Percentiles rank a stretch among this genome's conserved stretches.
Conservation (phyloP, 2,329 filamentous ascomycete genomes). For the Ceratocystis eucalypticola region DNA sequence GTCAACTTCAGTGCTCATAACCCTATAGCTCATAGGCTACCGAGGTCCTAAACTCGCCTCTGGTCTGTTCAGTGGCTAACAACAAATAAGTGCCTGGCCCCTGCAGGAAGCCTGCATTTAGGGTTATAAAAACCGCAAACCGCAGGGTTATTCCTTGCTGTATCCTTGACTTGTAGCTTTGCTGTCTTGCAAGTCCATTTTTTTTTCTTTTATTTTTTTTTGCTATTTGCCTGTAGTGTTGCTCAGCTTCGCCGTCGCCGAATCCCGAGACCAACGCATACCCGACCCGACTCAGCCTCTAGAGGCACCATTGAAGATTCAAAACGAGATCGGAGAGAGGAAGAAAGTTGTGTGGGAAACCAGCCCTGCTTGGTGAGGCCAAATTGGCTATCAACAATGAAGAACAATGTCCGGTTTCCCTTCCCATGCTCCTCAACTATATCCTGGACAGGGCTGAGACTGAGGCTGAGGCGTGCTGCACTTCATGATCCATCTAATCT, state of each 20-base stretch:
- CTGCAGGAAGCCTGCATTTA: not conserved
- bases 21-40: not conserved
- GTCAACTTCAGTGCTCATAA: not conserved
- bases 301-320: not conserved
- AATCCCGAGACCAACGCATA: not conserved
- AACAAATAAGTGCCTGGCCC: not conserved
- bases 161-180: not conserved
- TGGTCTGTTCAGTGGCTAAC: no score
- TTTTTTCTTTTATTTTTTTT: not conserved
- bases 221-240: not conserved
- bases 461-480: not conserved
- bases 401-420: no score
- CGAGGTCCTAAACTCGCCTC: not conserved
- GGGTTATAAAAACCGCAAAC: not conserved
- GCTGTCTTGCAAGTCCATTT: not conserved
- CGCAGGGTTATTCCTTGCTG: not conserved
- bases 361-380: no score
- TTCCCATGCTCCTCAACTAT: no score
- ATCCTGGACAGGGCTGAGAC: not conserved
- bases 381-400: no score
- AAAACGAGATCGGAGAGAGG: not conserved
- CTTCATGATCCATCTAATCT: slow-evolving; percentile 5
- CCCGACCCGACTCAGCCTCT: no score
- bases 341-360: not conserved
- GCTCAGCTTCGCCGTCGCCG: slow-evolving; percentile 1